These are phyloP conservation scores for Blastocystis sp. DNA, from an alignment of 352 stramenopile species.

Conservation along the genomic window DNA sequence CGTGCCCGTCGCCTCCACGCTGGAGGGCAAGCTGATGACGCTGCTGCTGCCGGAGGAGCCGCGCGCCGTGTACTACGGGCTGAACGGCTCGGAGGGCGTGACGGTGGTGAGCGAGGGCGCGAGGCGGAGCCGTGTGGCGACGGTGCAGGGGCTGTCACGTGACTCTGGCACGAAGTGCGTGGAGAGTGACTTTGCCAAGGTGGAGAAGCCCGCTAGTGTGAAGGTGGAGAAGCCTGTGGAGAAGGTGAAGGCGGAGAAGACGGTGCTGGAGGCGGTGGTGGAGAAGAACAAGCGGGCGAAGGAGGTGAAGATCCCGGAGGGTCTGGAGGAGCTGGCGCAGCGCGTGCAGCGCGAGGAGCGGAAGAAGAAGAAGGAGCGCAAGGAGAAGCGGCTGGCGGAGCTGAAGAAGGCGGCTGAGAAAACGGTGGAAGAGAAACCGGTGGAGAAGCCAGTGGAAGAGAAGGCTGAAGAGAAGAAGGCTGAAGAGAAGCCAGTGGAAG, in stretches of 20 bases:
- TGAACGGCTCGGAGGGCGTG: not conserved
- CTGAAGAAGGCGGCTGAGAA: not conserved
- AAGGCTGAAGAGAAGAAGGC: not conserved
- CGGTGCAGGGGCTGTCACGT: not conserved
- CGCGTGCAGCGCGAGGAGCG: slow-evolving; percentile 40
- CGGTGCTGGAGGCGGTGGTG: not conserved
- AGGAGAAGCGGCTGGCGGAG: not conserved
- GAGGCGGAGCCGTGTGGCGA: not conserved
- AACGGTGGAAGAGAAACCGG: not conserved
- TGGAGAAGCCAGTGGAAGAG: slow-evolving; percentile 16
- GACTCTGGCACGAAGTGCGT: not conserved
- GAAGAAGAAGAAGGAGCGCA: slow-evolving; percentile 17
- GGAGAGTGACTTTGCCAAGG: not conserved
- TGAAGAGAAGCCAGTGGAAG: not conserved
- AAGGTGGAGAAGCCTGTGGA: not conserved
- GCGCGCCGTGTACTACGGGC: not conserved
- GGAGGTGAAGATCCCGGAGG: not conserved
- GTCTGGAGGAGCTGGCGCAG: slow-evolving; percentile 6
- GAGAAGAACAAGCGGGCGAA: not conserved
- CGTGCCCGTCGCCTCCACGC: not conserved
- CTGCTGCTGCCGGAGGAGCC: not conserved
- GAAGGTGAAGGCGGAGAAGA: not conserved
- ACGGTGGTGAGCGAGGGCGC: not conserved
- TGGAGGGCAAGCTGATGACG: not conserved
- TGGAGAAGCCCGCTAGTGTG: not conserved